Evolutionary conservation across 2,329 filamentous ascomycete species (phyloP), one percentile per base, ranked within the genome.

Genomic region (Aschersonia sp.): DNA sequence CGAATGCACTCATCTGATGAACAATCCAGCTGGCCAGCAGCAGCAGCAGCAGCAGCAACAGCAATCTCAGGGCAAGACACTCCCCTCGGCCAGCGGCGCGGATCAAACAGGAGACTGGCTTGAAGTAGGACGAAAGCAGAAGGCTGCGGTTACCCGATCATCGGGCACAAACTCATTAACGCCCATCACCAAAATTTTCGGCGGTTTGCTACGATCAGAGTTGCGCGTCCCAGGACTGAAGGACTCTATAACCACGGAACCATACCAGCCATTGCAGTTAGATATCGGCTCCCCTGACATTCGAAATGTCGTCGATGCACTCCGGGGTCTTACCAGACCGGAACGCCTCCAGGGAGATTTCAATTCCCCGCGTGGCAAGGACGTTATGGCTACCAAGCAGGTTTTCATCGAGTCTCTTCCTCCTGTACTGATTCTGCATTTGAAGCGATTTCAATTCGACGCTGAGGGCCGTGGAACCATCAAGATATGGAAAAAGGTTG

Each of bases 401-500:
- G 82, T 95, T 2, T 88, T 94, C 55, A 94, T 98, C 52, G 90
- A 97, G 58, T 86, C 81, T 1, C 71, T 97, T 12, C 92, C 92
- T 1, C 87, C 88, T 1, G 86, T 97, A 4, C 76, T 98, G 10
- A 94, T 97, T 47, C 75, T 98, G 7, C 92, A 98, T 60, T 74
- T 98, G 41, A 98, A 98, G 69, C 87, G 92, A 43, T 98, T 98
- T 72, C 87, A 95, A 58, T 97, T 95, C 57, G 88, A 97, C 58
- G 86, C 81, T 51, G 78, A 83, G 49, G 85, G 83, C 43, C 58
- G 60, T 43, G 88, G 88, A 30, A 94, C 88, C 0, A 84, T 95
- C 58, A 98, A 98, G 72, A 94, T 97, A 53, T 95, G 90, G 87
- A 98, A 97, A 71, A 94, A 90, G 69, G 75, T 98, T 49, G 90